Evolutionary conservation across 2,329 filamentous ascomycete genomes (phyloP).

Genomic region (Verticillium longisporum): DNA sequence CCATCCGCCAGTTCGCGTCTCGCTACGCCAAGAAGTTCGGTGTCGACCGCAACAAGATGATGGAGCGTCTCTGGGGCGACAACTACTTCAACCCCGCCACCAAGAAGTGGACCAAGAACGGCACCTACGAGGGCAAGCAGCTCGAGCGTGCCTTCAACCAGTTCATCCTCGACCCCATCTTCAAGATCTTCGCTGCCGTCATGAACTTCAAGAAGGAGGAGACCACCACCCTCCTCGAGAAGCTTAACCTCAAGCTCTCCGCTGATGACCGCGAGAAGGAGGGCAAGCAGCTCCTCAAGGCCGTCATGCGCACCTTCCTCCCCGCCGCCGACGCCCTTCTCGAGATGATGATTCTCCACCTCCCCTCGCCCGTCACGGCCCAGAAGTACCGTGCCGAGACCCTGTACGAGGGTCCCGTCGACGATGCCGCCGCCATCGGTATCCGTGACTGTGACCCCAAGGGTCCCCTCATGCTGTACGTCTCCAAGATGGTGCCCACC

Average conservation of each 20-base stretch:
- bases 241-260: slow-evolving; percentile 90
- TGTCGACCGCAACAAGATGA: slow-evolving; percentile 99
- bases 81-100: slow-evolving; percentile 99
- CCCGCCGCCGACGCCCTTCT: slow-evolving; percentile 95
- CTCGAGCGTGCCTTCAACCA: slow-evolving; percentile 99
- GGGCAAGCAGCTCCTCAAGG: slow-evolving; percentile 97
- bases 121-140: slow-evolving; percentile 74
- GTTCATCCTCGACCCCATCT: slow-evolving; percentile 99
- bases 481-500: slow-evolving; percentile 99
- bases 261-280: slow-evolving; percentile 85
- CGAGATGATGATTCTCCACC: slow-evolving; percentile 99
- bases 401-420: slow-evolving; percentile 93
- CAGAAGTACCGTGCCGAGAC: slow-evolving; percentile 98
- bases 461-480: slow-evolving; percentile 98
- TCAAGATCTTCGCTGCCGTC: slow-evolving; percentile 94
- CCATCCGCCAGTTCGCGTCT: slow-evolving; percentile 91
- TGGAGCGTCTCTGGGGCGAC: slow-evolving; percentile 99
- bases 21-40: slow-evolving; percentile 99
- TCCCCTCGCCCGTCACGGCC: slow-evolving; percentile 91
- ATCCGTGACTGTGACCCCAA: slow-evolving; percentile 99
- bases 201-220: slow-evolving; percentile 99
- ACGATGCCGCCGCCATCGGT: slow-evolving; percentile 89
- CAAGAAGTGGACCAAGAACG: slow-evolving; percentile 98
- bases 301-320: slow-evolving; percentile 97
- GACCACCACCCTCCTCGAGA: slow-evolving; percentile 72